Evolutionary conservation across 805 yeast genomes (phyloP), one percentile per base, ranked within the genome.

Genomic region (Ogataea sp.): DNA sequence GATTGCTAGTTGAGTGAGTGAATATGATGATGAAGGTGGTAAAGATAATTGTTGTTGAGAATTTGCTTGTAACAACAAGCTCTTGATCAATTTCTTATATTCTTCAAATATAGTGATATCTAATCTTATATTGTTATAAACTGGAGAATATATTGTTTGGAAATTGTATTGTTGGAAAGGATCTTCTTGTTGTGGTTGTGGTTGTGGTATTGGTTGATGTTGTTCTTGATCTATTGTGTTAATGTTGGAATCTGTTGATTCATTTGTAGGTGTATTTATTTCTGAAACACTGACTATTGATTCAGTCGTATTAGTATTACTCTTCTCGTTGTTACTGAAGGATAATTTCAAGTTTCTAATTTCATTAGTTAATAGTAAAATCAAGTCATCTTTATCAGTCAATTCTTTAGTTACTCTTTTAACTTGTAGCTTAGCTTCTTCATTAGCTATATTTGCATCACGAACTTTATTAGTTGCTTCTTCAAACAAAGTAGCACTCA

Each of bases 391-490:
- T 52, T 80, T 80, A 55, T 87, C 96, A 28, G 67, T 70, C 28
- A 84, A 53, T n/a, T 71, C 72, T 6, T 63, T 66, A 1, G 64
- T 49, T 36, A 83, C 55, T 45, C 71, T 77, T 26, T 70, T 62
- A 49, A 83, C 83, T 47, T 78, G 75, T 37, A 73, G 59, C 48
- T 79, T 77, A 44, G 67, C 67, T 26, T 74, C 76, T 52, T 79
- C 70, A 5, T 80, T 73, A 41, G 80, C 83, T 39, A 76, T 68
- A 43, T 84, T 75, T 0, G 95, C 95, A 44, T 79, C 75, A 36
- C 82, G 76, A 6, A 86, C 96, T 85, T 85, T 84, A 37, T 72
- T 70, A 54, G 86, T 86, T 13, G 96, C 96, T 53, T 87, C 93
- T 45, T 76, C 82, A 53, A 86, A 86, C 25, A 86, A 61, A 1